Evolutionary conservation across 257 asterid species (phyloP).

Genomic region (Nemophila menziesii): DNA sequence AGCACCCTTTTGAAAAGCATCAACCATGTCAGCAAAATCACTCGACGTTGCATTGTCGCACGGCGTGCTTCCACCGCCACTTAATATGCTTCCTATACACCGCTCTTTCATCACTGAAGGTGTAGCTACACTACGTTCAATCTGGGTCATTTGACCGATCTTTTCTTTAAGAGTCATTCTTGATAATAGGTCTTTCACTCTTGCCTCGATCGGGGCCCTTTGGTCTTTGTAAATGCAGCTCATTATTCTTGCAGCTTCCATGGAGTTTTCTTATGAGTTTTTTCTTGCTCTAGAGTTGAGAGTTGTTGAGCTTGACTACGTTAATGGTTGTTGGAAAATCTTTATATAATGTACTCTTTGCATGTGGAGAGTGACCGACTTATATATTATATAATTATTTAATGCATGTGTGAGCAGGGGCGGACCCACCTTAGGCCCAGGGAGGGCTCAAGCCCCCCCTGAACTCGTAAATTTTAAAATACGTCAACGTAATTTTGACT

Average conservation of each 20-base stretch:
- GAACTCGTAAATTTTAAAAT: too few relatives aligned
- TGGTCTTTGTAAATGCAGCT: slow-evolving; percentile 52
- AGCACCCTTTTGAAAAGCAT: slow-evolving; percentile 66
- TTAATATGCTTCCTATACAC: slow-evolving; percentile 58
- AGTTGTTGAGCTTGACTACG: background rate
- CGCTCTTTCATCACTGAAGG: slow-evolving; percentile 45
- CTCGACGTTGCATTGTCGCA: slow-evolving; percentile 59
- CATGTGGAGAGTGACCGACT: background rate
- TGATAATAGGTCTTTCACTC: slow-evolving; percentile 53
- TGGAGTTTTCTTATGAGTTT: background rate
- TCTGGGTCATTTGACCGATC: slow-evolving; percentile 12
- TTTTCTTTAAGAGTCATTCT: slow-evolving; percentile 65
- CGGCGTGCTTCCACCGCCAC: slow-evolving; percentile 92
- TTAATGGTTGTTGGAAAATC: too few relatives aligned
- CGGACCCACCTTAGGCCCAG: too few relatives aligned
- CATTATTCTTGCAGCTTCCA: background rate
- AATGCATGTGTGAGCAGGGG: too few relatives aligned
- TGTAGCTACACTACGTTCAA: slow-evolving; percentile 24
- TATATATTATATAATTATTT: too few relatives aligned
- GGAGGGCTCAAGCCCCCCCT: too few relatives aligned
- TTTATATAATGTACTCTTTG: background rate
- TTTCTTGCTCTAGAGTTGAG: too few relatives aligned
- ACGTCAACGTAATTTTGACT: too few relatives aligned
- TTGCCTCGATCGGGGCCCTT: slow-evolving; percentile 34
- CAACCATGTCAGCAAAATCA: slow-evolving; percentile 83